These are phyloP conservation scores for Bruguiera hainesii DNA, from an alignment of 441 rosid genomes.

Conservation along the genomic window DNA sequence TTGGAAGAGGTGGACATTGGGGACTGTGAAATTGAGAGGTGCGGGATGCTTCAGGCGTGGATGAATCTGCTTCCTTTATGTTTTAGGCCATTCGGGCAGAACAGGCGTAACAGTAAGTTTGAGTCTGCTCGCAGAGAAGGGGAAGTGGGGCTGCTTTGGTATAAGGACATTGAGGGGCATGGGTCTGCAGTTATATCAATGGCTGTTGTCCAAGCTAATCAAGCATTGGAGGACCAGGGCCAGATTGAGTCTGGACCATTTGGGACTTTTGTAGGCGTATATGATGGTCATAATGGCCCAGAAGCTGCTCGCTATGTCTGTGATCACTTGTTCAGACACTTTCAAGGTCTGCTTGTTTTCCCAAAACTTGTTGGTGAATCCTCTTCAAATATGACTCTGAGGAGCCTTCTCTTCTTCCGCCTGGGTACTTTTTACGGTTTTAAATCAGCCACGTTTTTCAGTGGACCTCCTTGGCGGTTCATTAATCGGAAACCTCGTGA, in stretches of 20 bases:
- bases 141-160: conserved; percentile 76
- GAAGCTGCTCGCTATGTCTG: conserved; percentile 80
- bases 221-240: conserved; percentile 78
- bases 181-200: conserved; percentile 76
- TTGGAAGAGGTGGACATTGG: conserved; percentile 13
- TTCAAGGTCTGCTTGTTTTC: conserved; percentile 55
- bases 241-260: conserved; percentile 86
- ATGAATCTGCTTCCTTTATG: conserved; percentile 85
- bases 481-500: conserved; percentile 15
- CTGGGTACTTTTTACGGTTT: no score
- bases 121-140: conserved; percentile 43
- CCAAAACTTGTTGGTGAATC: background rate
- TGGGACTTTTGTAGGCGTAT: conserved; percentile 89
- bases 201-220: conserved; percentile 90
- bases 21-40: conserved; percentile 51
- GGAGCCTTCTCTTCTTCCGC: no score
- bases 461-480: background rate
- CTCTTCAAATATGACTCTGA: background rate
- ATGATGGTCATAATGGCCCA: conserved; percentile 92
- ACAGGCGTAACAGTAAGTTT: conserved; percentile 16
- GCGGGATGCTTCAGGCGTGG: conserved; percentile 87
- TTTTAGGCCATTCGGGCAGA: conserved; percentile 66
- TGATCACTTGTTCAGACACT: conserved; percentile 68
- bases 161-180: conserved; percentile 59
- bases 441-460: no score